phyloP scores from a whole-genome alignment of 2,329 filamentous ascomycete species.

The Penicillium sp. region DNA sequence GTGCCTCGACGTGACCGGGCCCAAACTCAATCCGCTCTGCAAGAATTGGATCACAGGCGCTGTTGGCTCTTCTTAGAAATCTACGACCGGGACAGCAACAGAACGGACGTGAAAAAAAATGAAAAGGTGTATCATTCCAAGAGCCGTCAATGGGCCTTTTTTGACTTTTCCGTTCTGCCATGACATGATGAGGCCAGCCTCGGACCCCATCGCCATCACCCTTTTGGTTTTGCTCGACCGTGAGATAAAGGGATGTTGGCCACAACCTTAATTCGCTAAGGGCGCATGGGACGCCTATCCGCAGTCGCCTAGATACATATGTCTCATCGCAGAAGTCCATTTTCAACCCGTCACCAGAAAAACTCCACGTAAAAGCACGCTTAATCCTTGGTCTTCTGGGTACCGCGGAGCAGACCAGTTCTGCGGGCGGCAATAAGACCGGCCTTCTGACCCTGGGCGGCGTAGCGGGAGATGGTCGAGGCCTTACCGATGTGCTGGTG shows the following conservation, averaged over 20 bases:
- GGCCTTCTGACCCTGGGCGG: constrained; percentile 97
- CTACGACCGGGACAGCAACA: constrained; percentile 11
- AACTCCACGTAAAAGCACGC: constrained; percentile 56
- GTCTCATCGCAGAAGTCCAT: constrained; percentile 38
- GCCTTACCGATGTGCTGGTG: constrained; percentile 99
- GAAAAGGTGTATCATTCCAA: constrained; percentile 24
- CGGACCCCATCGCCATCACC: constrained; percentile 22
- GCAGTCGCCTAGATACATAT: constrained; percentile 39
- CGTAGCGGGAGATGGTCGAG: constrained; percentile 98
- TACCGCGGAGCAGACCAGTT: constrained; percentile 99
- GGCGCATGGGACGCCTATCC: constrained; percentile 34
- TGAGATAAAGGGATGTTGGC: constrained; percentile 29
- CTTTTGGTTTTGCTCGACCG: constrained; percentile 26
- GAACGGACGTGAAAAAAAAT: constrained; percentile 13
- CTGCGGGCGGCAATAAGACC: constrained; percentile 99
- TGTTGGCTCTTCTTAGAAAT: background rate
- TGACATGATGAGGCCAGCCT: constrained; percentile 18
- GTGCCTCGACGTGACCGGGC: no score
- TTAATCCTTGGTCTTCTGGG: constrained; percentile 99
- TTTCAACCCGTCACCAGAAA: constrained; percentile 43
- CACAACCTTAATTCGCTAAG: constrained; percentile 39
- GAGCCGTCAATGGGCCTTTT: constrained; percentile 16
- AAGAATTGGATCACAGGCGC: no score
- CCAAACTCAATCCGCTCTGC: no score
- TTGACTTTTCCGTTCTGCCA: constrained; percentile 24